phyloP scores from a whole-genome alignment of 2,329 filamentous ascomycete genomes.

The Paracoccidioides lutzii region DNA sequence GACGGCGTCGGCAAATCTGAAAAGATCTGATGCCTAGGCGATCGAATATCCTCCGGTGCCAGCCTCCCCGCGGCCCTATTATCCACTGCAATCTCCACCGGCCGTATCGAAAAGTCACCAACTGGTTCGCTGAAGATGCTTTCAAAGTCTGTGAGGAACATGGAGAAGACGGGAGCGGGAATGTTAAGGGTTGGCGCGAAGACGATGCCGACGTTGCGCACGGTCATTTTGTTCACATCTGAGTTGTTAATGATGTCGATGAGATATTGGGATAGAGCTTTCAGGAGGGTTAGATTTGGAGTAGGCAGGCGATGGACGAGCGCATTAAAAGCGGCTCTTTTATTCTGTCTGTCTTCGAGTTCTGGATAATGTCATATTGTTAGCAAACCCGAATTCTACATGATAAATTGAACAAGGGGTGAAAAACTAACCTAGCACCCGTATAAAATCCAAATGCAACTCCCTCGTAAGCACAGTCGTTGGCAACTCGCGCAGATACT shows the following conservation, averaged over 20 bases:
- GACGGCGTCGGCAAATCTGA: conserved; percentile 52
- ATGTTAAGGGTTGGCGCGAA: conserved; percentile 97
- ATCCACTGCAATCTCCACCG: conserved; percentile 31
- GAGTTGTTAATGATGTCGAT: conserved; percentile 86
- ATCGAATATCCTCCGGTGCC: conserved; percentile 47
- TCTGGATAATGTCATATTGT: conserved; percentile 35
- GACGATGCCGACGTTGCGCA: conserved; percentile 93
- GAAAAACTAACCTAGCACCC: conserved; percentile 48
- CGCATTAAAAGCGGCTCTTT: conserved; percentile 60
- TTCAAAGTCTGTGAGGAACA: conserved; percentile 83
- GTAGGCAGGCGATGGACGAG: conserved; percentile 69
- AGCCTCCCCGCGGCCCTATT: conserved; percentile 17
- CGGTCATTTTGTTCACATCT: conserved; percentile 92
- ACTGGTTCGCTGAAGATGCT: conserved; percentile 50
- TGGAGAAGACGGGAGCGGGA: conserved; percentile 81
- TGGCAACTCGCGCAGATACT: conserved; percentile 85
- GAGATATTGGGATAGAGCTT: conserved; percentile 75
- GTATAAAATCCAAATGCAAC: conserved; percentile 75
- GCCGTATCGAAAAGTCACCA: neutral
- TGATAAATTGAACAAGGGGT: neutral
- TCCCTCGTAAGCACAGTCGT: conserved; percentile 84
- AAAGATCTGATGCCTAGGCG: conserved; percentile 53
- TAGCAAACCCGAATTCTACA: neutral
- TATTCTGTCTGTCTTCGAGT: conserved; percentile 59
- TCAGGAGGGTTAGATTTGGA: conserved; percentile 68